Conservation (phyloP, 495 filamentous ascomycete genomes). For the Xylaria intraflava region DNA sequence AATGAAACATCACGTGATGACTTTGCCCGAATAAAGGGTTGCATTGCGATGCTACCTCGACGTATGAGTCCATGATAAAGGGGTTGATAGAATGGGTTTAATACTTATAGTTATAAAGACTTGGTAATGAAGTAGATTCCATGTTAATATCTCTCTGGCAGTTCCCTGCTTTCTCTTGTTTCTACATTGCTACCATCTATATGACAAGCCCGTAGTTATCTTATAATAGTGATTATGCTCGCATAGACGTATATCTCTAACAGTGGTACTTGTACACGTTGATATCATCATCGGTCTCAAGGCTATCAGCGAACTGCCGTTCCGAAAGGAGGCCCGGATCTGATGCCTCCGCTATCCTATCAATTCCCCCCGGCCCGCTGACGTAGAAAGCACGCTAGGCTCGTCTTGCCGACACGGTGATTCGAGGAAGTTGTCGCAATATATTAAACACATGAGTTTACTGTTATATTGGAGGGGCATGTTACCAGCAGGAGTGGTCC, state of each 20-base stretch:
- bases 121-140: too few relatives aligned
- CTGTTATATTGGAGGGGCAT: not conserved
- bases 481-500: not conserved
- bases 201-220: not conserved
- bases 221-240: not conserved
- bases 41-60: too few relatives aligned
- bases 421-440: not conserved
- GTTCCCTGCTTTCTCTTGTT: not conserved
- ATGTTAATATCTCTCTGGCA: too few relatives aligned
- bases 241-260: too few relatives aligned
- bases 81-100: not conserved
- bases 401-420: constrained; percentile 12
- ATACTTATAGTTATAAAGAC: too few relatives aligned
- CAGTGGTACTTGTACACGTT: not conserved
- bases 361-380: constrained; percentile 11
- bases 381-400: constrained; percentile 13
- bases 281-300: not conserved
- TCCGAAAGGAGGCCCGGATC: constrained; percentile 20
- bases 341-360: constrained; percentile 17
- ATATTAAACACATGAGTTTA: not conserved
- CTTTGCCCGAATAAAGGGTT: not conserved
- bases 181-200: not conserved
- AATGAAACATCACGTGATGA: not conserved
- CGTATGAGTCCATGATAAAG: not conserved
- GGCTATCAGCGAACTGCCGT: not conserved